Conservation (phyloP, 2,329 filamentous ascomycete species). For the Pleurostoma richardsiae region DNA sequence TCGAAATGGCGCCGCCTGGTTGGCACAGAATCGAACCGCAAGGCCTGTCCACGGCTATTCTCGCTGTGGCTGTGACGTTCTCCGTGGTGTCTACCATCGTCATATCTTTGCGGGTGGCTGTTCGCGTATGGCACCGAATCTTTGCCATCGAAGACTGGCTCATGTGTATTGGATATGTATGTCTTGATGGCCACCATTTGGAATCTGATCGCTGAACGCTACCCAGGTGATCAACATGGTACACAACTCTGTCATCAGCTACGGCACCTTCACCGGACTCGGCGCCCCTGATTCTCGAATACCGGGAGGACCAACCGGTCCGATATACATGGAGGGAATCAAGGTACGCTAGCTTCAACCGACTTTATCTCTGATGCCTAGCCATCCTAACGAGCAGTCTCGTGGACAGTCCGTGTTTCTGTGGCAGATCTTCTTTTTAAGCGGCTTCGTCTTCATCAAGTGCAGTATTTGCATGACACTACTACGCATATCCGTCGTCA, state of each 20-base stretch:
- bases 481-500: constrained; percentile 8
- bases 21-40: constrained; percentile 1
- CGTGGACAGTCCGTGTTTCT: background rate
- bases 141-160: constrained; percentile 8
- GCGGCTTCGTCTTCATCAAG: constrained; percentile 10
- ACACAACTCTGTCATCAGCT: constrained; percentile 9
- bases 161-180: constrained; percentile 9
- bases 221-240: constrained; percentile 10
- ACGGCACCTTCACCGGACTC: constrained; percentile 15
- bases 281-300: constrained; percentile 1
- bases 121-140: background rate
- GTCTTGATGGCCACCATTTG: background rate
- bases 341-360: background rate
- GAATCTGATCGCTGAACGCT: background rate
- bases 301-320: background rate
- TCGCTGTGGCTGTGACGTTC: background rate
- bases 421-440: constrained; percentile 12
- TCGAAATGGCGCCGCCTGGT: constrained; percentile 2
- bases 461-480: constrained; percentile 11
- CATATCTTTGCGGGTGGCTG: background rate
- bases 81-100: constrained; percentile 2
- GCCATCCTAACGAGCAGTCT: background rate
- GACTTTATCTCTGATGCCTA: background rate
- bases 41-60: background rate
- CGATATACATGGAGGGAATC: constrained; percentile 1